phyloP scores from a whole-genome alignment of 306 rosid species.

The Benincasa hispida region DNA sequence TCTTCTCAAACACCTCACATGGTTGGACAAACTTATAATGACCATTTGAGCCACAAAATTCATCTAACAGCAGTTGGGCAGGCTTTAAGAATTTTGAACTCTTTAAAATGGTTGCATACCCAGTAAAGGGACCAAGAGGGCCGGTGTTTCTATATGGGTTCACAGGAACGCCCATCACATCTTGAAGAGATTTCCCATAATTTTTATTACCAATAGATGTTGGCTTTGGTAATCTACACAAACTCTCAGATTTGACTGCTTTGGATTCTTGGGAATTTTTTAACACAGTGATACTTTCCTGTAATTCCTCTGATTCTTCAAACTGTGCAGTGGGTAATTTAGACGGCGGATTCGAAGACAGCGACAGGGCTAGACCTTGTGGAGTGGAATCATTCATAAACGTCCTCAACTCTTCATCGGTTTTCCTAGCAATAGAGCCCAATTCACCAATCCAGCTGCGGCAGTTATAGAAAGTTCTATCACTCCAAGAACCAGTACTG shows the following conservation, averaged over 20 bases:
- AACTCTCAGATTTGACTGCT: slow-evolving; percentile 5
- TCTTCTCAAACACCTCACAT: slow-evolving; percentile 26
- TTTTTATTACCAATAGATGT: slow-evolving; percentile 32
- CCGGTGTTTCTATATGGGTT: slow-evolving; percentile 42
- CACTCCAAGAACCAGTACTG: slow-evolving; percentile 26
- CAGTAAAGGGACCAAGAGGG: slow-evolving; percentile 95
- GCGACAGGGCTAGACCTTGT: slow-evolving; percentile 71
- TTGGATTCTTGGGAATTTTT: slow-evolving; percentile 15
- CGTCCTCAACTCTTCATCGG: slow-evolving; percentile 14
- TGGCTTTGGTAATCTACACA: slow-evolving; percentile 25
- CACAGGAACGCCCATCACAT: slow-evolving; percentile 29
- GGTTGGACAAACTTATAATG: slow-evolving; percentile 6
- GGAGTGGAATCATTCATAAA: slow-evolving; percentile 33
- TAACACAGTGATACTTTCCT: not conserved
- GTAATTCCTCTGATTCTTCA: slow-evolving; percentile 25
- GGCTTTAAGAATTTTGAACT: slow-evolving; percentile 68
- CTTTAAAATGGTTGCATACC: slow-evolving; percentile 78
- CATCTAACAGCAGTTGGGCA: slow-evolving; percentile 60
- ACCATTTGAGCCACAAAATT: slow-evolving; percentile 26
- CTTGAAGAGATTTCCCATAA: slow-evolving; percentile 46
- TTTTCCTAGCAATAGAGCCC: slow-evolving; percentile 15
- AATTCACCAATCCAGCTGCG: slow-evolving; percentile 13
- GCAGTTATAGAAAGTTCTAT: slow-evolving; percentile 13
- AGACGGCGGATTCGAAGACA: slow-evolving; percentile 50
- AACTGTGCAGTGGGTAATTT: slow-evolving; percentile 26